Conservation (phyloP, 1,284 basidiomycete genomes). For the Trichosporon coremiiforme region DNA sequence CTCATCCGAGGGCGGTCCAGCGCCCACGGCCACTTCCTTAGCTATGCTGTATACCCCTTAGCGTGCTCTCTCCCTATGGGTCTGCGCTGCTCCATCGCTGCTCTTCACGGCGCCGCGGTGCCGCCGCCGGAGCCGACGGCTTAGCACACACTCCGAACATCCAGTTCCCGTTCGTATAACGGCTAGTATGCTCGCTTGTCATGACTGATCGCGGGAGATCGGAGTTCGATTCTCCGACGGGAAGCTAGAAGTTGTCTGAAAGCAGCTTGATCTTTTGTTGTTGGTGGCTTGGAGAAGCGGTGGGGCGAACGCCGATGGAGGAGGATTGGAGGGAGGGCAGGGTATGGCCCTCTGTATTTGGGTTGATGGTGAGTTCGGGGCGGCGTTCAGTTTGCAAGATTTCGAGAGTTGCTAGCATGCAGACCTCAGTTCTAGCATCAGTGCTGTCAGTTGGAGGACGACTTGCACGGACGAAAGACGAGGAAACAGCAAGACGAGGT, state of each 20-base stretch:
- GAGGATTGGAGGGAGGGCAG: not conserved
- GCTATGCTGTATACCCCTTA: no score
- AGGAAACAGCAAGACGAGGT: not conserved
- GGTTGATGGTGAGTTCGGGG: no score
- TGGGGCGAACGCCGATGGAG: not conserved
- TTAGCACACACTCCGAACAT: not conserved
- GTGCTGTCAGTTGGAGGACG: no score
- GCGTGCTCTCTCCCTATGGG: no score
- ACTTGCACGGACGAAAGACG: not conserved
- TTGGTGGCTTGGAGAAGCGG: not conserved
- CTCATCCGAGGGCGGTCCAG: no score
- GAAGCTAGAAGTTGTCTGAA: not conserved
- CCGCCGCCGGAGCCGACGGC: not conserved
- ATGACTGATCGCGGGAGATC: constrained; percentile 4
- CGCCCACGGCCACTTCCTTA: no score
- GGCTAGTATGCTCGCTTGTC: constrained; percentile 13
- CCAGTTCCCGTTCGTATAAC: constrained; percentile 8
- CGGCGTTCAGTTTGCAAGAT: no score
- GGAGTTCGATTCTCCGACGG: constrained; percentile 13
- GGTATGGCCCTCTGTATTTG: no score
- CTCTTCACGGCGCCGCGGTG: not conserved
- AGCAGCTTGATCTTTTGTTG: constrained; percentile 1
- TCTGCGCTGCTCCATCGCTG: not conserved
- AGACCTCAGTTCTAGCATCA: no score
- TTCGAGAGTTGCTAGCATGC: no score